Percentiles rank a stretch among this genome's conserved stretches.
Conservation (phyloP, 495 filamentous ascomycete species). For the Penicillium paradoxum region DNA sequence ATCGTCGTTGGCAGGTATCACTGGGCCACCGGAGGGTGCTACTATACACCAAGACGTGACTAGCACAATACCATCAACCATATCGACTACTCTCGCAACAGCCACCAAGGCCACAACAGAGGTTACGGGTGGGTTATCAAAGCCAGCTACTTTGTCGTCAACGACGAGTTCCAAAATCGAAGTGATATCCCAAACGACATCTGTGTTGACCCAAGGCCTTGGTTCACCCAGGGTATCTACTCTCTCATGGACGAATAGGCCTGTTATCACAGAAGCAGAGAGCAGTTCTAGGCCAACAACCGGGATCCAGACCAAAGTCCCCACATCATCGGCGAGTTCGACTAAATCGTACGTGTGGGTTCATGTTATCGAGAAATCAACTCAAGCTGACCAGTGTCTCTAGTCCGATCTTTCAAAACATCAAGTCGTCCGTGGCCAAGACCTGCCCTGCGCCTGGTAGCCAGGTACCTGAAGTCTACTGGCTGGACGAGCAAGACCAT, state of each 20-base stretch:
- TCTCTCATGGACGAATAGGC: not conserved
- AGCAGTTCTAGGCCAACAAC: not conserved
- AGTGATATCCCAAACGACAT: no score
- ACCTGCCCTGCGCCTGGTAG: slow-evolving; percentile 14
- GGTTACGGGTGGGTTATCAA: not conserved
- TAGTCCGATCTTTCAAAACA: not conserved
- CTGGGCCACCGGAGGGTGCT: not conserved
- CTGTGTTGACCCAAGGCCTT: not conserved
- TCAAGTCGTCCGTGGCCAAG: slow-evolving; percentile 7
- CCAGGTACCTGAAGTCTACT: slow-evolving; percentile 19
- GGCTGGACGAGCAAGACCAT: slow-evolving; percentile 35
- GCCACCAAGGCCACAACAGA: no score
- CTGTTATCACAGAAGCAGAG: not conserved
- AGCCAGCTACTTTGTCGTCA: not conserved
- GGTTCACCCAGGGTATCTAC: not conserved
- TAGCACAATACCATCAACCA: not conserved
- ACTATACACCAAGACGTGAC: not conserved
- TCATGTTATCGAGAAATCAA: not conserved
- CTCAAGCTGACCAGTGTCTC: not conserved
- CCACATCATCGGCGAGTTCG: not conserved
- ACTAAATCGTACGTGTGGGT: not conserved
- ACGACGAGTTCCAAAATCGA: no score
- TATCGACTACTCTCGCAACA: not conserved
- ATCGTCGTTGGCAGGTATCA: not conserved
- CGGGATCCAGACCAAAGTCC: not conserved